Evolutionary conservation across 2,329 filamentous ascomycete genomes (phyloP).

Genomic region (Xylaria sp.): DNA sequence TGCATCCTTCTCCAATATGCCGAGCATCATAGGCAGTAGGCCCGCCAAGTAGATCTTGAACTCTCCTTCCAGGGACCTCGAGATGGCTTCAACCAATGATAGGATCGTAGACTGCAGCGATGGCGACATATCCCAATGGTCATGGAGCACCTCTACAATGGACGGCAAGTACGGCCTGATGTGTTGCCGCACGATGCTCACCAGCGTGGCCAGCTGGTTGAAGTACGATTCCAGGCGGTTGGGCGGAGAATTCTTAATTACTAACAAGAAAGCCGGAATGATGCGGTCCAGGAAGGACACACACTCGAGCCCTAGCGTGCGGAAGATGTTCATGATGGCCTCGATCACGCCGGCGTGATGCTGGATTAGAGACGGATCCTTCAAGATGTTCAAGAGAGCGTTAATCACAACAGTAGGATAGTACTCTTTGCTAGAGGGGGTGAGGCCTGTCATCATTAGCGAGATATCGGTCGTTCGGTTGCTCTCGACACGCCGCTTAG

Average conservation of each 20-base stretch:
- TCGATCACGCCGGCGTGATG: constrained; percentile 95
- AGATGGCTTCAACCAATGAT: constrained; percentile 89
- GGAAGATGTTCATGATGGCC: constrained; percentile 98
- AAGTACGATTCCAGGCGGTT: constrained; percentile 92
- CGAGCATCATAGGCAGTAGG: constrained; percentile 89
- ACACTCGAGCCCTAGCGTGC: constrained; percentile 92
- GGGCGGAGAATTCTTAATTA: constrained; percentile 79
- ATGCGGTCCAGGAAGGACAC: constrained; percentile 94
- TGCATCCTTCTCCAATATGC: constrained; percentile 84
- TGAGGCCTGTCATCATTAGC: constrained; percentile 95
- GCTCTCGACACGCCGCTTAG: constrained; percentile 66
- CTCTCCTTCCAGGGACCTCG: constrained; percentile 90
- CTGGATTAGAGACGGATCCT: constrained; percentile 84
- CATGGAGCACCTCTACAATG: constrained; percentile 83
- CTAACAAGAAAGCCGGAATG: constrained; percentile 87
- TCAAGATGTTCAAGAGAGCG: constrained; percentile 87
- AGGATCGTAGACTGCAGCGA: constrained; percentile 90
- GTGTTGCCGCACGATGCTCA: constrained; percentile 94
- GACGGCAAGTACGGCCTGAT: constrained; percentile 88
- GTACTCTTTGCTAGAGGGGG: constrained; percentile 96
- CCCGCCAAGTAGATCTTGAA: constrained; percentile 96
- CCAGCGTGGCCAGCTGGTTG: constrained; percentile 90
- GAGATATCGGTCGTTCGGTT: constrained; percentile 86
- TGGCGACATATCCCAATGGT: constrained; percentile 84
- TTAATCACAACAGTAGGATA: constrained; percentile 98